Base-by-base conservation (phyloP, 495 filamentous ascomycete species). In the Xylaria nigripes region DNA sequence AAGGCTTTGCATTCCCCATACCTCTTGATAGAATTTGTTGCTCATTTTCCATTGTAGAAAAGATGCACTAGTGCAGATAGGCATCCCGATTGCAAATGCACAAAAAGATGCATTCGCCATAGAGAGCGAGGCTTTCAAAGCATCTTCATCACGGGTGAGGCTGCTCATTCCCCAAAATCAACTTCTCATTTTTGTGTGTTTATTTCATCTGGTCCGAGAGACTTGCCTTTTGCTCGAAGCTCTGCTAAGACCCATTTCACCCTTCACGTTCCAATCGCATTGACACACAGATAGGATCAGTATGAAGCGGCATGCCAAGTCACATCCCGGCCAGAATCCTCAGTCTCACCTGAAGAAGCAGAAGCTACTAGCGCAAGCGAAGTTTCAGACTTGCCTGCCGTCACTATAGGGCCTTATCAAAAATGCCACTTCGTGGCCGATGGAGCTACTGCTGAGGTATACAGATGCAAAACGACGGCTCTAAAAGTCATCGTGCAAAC, bases 401-500 rank as follows among this genome's bases (percentile, higher is more conserved):
- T 81, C 46, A 63, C 65, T 8, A 85, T 96, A 60, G 93, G 93
- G 6, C 69, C 68, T 27, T 95, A 92, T 65, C 64, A 61, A 22
- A 74, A 82, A 43, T 94, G 88, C 62, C 73, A 80, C 22, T 84
- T 87, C 66, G 69, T 87, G 59, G 79, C 75, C 48, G 81, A 82
- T 52, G 93, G 94, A 22, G 72, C 93, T 7, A 91, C 89, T 62
- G 93, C 93, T 23, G 80, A 80, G 32, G 83, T 99, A 45, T 97
- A 92, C 72, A 59, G 68, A 48, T 68, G 67, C 59, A 45, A 70
- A 40, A 44, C 81, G 8, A 75, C 85, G 7, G 92, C 93, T n/a
- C 70, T 98, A 24, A 98, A 98, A 67, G 81, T 95, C 41, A 95
- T 91, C 12, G 81, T 78, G 12, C 88, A 89, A 15, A 84, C 85